These are phyloP conservation scores for Colletotrichum tamarilloi DNA, from an alignment of 2,329 filamentous ascomycete species.

Conservation along the genomic window DNA sequence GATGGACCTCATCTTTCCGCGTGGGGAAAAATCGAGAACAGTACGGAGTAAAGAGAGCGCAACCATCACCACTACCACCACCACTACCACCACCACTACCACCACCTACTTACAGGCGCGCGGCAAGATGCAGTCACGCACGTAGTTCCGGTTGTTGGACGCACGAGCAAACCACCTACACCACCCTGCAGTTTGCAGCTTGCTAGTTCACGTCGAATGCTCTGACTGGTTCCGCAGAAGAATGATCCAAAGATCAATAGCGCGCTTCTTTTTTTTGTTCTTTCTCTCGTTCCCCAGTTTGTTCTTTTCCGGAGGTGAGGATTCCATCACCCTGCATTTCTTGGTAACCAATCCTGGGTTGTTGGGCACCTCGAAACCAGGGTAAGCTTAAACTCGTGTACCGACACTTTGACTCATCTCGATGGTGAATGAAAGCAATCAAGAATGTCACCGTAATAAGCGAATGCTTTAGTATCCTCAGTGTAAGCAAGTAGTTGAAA, in stretches of 20 bases:
- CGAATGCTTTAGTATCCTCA: not conserved
- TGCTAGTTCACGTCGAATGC: not conserved
- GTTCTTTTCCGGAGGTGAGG: not conserved
- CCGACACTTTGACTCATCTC: not conserved
- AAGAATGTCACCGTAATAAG: not conserved
- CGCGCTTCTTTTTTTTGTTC: not conserved
- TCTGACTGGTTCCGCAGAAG: not conserved
- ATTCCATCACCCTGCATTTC: conserved; percentile 24
- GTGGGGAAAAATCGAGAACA: not conserved
- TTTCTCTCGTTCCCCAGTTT: not conserved
- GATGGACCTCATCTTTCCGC: not conserved
- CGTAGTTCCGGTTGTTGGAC: not conserved
- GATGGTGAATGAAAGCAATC: not conserved
- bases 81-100: too few species aligned
- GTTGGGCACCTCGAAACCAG: too few species aligned
- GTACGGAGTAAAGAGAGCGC: too few species aligned
- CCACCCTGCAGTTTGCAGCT: not conserved
- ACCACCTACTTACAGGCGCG: conserved; percentile 6
- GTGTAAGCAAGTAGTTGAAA: not conserved
- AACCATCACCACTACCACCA: not conserved
- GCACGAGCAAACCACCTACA: not conserved
- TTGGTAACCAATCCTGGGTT: conserved; percentile 24
- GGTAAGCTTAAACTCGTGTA: not conserved
- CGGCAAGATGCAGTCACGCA: conserved; percentile 21
- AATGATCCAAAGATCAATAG: not conserved